Conservation (phyloP, 2,329 filamentous ascomycete genomes). For the Aspergillus bombycis region DNA sequence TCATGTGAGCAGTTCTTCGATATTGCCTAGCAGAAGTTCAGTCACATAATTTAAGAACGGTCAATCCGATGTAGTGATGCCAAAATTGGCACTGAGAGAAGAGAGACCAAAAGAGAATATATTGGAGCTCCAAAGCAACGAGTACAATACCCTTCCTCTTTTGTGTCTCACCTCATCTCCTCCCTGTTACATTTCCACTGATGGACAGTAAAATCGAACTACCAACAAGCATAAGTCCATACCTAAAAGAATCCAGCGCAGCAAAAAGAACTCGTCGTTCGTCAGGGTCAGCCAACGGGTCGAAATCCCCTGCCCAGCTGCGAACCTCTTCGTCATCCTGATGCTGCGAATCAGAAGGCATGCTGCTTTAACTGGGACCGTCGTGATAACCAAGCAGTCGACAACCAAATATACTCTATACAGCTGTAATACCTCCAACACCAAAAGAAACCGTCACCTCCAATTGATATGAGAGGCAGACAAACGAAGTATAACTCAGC, state of each 20-base stretch:
- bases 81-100: too few relatives aligned
- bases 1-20: constrained; percentile 80
- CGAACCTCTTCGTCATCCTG: constrained; percentile 23
- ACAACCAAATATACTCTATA: neutral
- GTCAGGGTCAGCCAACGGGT: constrained; percentile 72
- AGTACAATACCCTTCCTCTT: neutral
- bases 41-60: neutral
- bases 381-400: neutral
- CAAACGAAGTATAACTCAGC: neutral
- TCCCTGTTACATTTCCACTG: neutral
- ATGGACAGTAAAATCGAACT: neutral
- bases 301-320: constrained; percentile 65
- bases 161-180: neutral
- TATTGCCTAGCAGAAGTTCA: constrained; percentile 66
- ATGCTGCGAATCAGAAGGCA: constrained; percentile 17
- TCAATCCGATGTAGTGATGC: neutral
- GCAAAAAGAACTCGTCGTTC: constrained; percentile 79
- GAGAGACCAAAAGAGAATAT: too few relatives aligned
- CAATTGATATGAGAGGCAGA: neutral
- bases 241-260: constrained; percentile 89
- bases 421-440: neutral
- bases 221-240: constrained; percentile 1
- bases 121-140: neutral
- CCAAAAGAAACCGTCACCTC: neutral
- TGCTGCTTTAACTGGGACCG: neutral